phyloP scores from a whole-genome alignment of 2,329 filamentous ascomycete species.

The Cladobotryum mycophilum region DNA sequence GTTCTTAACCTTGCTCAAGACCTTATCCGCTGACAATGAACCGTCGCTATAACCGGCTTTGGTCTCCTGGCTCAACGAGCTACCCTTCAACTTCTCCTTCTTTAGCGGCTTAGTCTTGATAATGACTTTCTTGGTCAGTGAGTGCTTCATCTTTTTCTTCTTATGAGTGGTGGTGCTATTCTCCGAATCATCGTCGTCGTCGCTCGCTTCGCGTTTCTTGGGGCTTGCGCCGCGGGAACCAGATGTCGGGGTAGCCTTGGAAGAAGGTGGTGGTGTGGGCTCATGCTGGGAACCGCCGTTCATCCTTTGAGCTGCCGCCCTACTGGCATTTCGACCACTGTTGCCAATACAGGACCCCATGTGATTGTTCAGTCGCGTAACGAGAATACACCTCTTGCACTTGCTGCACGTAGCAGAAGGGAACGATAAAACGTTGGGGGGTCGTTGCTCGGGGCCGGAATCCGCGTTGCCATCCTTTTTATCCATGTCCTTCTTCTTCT shows the following conservation, averaged over 20 bases:
- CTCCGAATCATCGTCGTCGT: conserved; percentile 49
- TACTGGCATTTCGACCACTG: conserved; percentile 56
- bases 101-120: conserved; percentile 49
- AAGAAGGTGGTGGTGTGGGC: conserved; percentile 54
- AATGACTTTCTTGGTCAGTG: conserved; percentile 46
- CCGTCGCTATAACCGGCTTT: conserved; percentile 27
- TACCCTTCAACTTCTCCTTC: conserved; percentile 50
- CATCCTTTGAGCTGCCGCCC: conserved; percentile 57
- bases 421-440: conserved; percentile 57
- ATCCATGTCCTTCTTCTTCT: conserved; percentile 73
- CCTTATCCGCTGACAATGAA: conserved; percentile 15
- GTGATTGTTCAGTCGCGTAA: conserved; percentile 60
- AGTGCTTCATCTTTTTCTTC: conserved; percentile 53
- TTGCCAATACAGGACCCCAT: conserved; percentile 64
- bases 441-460: conserved; percentile 46
- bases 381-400: conserved; percentile 59
- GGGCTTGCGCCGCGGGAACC: conserved; percentile 49
- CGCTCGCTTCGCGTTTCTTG: conserved; percentile 51
- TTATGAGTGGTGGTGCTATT: conserved; percentile 34
- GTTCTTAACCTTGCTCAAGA: conserved; percentile 26
- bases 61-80: conserved; percentile 46
- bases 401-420: conserved; percentile 62
- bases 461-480: conserved; percentile 49
- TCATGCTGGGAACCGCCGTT: conserved; percentile 52
- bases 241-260: conserved; percentile 55